Percentiles rank a stretch among this genome's conserved stretches.
Conservation (phyloP, 805 yeast species). For the Myxozyma vanderwaltii region DNA sequence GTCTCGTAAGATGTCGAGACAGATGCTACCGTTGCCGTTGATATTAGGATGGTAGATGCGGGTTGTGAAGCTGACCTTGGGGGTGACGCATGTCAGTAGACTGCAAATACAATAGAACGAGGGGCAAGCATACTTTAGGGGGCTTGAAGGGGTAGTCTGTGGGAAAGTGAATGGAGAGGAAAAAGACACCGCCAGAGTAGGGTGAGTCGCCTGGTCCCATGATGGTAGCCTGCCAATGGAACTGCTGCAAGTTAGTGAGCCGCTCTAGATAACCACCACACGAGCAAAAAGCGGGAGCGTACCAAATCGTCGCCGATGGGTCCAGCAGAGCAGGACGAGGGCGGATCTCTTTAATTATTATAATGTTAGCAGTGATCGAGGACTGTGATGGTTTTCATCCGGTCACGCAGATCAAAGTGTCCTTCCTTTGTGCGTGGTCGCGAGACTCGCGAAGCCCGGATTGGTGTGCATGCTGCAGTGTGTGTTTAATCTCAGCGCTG, state of each 20-base stretch:
- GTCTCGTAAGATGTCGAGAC: constrained; percentile 94
- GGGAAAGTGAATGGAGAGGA: constrained; percentile 95
- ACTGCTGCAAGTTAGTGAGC: constrained; percentile 39
- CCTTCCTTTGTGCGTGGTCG: not conserved
- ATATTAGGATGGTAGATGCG: constrained; percentile 97
- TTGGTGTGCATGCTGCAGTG: too few species aligned
- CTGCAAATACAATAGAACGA: not conserved
- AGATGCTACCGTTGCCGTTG: constrained; percentile 92
- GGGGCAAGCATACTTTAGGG: constrained; percentile 60
- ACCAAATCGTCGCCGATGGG: constrained; percentile 93
- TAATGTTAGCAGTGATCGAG: not conserved
- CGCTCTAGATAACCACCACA: too few species aligned
- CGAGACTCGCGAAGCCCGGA: too few species aligned
- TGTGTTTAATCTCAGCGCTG: too few species aligned
- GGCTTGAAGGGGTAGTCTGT: constrained; percentile 99
- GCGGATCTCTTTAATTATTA: constrained; percentile 74
- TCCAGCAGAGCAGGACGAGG: constrained; percentile 98
- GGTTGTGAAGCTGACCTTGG: constrained; percentile 75
- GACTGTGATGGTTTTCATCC: too few species aligned
- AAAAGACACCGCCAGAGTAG: constrained; percentile 89
- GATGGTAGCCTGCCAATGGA: constrained; percentile 99
- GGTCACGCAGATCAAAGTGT: not conserved
- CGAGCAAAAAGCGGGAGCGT: not conserved
- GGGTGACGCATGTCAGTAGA: too few species aligned
- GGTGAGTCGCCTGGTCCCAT: constrained; percentile 97